Evolutionary conservation across 495 filamentous ascomycete genomes (phyloP).

Genomic region (Hapsidospora chrysogenum): DNA sequence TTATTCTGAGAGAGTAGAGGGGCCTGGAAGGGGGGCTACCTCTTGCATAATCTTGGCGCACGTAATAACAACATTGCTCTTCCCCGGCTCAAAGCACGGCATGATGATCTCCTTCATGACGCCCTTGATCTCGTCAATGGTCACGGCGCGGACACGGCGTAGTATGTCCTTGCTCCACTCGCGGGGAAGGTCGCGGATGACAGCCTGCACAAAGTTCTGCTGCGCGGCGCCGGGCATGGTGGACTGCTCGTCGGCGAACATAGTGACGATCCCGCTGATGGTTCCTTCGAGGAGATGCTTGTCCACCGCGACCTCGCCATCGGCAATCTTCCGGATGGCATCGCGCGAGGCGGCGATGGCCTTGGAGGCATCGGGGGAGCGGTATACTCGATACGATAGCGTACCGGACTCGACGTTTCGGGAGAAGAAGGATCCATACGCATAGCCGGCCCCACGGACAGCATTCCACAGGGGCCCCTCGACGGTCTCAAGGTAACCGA

Average conservation of each 20-base stretch:
- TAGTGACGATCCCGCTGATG: slow-evolving; percentile 71
- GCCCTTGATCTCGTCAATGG: slow-evolving; percentile 56
- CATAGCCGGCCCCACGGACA: slow-evolving; percentile 79
- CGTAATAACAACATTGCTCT: slow-evolving; percentile 72
- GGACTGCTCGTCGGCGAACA: slow-evolving; percentile 69
- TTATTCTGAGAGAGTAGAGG: too few species aligned
- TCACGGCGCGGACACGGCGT: slow-evolving; percentile 57
- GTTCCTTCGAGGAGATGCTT: slow-evolving; percentile 75
- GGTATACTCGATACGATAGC: slow-evolving; percentile 67
- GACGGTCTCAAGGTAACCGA: slow-evolving; percentile 78
- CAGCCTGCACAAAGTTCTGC: slow-evolving; percentile 66
- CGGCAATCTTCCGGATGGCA: slow-evolving; percentile 37
- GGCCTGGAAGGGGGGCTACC: too few species aligned
- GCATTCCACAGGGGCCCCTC: slow-evolving; percentile 91
- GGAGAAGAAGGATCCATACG: slow-evolving; percentile 68
- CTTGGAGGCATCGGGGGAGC: slow-evolving; percentile 76
- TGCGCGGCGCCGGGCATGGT: slow-evolving; percentile 67
- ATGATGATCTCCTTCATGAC: slow-evolving; percentile 61
- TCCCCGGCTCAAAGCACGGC: slow-evolving; percentile 60
- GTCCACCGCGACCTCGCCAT: slow-evolving; percentile 51
- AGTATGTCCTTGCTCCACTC: slow-evolving; percentile 67
- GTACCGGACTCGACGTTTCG: slow-evolving; percentile 63
- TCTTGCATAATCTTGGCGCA: slow-evolving; percentile 74
- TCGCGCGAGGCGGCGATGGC: slow-evolving; percentile 63
- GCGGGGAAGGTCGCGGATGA: slow-evolving; percentile 56